Base-by-base conservation (phyloP, 139 green algal species). In the Micractinium conductrix region DNA sequence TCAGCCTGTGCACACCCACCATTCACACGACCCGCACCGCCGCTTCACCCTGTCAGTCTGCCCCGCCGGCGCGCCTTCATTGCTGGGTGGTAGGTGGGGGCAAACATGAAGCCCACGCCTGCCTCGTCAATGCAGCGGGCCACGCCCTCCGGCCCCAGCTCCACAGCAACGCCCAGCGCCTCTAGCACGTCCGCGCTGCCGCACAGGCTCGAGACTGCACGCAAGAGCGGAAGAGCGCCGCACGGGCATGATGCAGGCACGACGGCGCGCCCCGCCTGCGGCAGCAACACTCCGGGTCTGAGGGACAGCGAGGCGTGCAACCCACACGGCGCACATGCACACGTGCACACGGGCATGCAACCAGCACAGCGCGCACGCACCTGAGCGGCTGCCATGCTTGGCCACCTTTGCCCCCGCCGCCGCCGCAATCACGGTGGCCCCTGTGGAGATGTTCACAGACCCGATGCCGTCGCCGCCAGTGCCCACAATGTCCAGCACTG, bases 381-480 rank as follows among this genome's bases (percentile, higher is more conserved):
- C 75, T 30, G 94, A 98, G 5, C 97, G 91, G 83, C 92, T 98
- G 84, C 97, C 97, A 83, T 99, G 97, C 92, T 99, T 99, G 75
- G 97, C 97, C 17, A 99, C 95, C 65, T 94, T 93, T 8, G 95
- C 97, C 10, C 97, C 97, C 26, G 97, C 98, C 7, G 96, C 97
- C 17, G 97, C 97, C 37, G 96, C 96, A 16, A 99, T 74, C 35
- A 99, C 91, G 79, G 89, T 97, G 6, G 97, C 93, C 9, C 97
- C 97, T 1, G 97, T 99, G 48, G 92, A 98, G 86, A 99, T 99
- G 93, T 99, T 99, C 58, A 99, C 96, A 22, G 95, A 98, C 60
- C 97, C 97, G 58, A 98, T 98, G 90, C 94, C 94, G 87, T 99
- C 97, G 21, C 97, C 97, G 38, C 97, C 97, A 0, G 97, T 99